These are phyloP conservation scores for Clonostachys byssicola DNA, from an alignment of 2,329 filamentous ascomycete species.

Conservation along the genomic window DNA sequence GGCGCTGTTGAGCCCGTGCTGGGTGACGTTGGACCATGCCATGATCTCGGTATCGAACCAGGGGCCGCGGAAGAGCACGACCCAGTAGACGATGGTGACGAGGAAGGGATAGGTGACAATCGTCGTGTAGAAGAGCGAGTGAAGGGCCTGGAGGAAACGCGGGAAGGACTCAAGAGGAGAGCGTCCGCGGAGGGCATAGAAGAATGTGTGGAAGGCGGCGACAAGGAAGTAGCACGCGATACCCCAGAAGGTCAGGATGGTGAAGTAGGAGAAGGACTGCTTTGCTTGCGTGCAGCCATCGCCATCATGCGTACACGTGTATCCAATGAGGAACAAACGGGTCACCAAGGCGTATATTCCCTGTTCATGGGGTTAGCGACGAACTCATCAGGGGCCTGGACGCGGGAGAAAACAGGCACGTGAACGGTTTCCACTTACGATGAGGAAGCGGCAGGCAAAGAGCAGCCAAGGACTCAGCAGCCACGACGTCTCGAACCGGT, in stretches of 20 bases:
- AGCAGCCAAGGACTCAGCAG: constrained; percentile 63
- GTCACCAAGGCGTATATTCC: constrained; percentile 66
- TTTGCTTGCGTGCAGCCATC: constrained; percentile 39
- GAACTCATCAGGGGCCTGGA: neutral
- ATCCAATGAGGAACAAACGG: constrained; percentile 66
- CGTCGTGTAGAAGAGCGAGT: constrained; percentile 60
- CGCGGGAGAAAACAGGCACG: neutral
- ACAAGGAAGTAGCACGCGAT: constrained; percentile 74
- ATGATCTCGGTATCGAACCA: constrained; percentile 47
- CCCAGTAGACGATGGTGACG: constrained; percentile 71
- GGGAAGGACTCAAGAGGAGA: constrained; percentile 57
- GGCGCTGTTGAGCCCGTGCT: constrained; percentile 69
- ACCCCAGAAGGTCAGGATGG: constrained; percentile 77
- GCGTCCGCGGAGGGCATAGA: constrained; percentile 52
- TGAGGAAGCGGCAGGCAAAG: constrained; percentile 49
- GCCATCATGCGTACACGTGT: constrained; percentile 48
- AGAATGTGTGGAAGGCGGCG: constrained; percentile 63
- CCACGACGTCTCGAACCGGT: constrained; percentile 80
- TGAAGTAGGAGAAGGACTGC: constrained; percentile 76
- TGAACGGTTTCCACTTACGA: constrained; percentile 32
- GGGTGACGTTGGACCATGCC: constrained; percentile 64
- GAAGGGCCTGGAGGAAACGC: constrained; percentile 58
- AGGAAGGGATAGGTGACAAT: constrained; percentile 62
- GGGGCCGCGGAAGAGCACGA: constrained; percentile 43
- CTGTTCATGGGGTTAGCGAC: constrained; percentile 16